These are phyloP conservation scores for Ceratobasidium sp. DNA, from an alignment of 1,284 basidiomycete genomes.

Conservation along the genomic window DNA sequence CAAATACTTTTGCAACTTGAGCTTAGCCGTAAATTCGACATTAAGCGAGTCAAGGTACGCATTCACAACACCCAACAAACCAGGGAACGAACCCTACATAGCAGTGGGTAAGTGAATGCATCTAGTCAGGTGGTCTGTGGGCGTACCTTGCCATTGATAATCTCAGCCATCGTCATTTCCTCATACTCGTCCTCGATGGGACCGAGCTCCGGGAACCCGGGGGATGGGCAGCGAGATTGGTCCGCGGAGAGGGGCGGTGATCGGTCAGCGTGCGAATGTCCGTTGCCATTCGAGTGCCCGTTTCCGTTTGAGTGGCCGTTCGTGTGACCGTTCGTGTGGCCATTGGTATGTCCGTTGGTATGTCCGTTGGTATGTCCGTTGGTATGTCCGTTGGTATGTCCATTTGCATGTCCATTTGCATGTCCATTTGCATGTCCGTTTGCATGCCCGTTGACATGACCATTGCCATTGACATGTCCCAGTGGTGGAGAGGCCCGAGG, in stretches of 20 bases:
- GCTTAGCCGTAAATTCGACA: slow-evolving; percentile 67
- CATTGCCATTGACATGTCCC: background rate
- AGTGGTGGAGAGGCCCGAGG: background rate
- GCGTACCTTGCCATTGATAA: slow-evolving; percentile 87
- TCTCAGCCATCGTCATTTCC: slow-evolving; percentile 91
- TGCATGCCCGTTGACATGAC: background rate
- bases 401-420: background rate
- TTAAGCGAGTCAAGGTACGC: slow-evolving; percentile 90
- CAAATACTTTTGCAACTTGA: slow-evolving; percentile 77
- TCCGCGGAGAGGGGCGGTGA: slow-evolving; percentile 37
- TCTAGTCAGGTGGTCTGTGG: background rate
- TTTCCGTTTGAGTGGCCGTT: background rate
- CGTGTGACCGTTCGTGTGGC: background rate
- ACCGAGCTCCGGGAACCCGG: slow-evolving; percentile 43
- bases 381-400: background rate
- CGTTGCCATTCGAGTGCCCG: background rate
- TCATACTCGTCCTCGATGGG: slow-evolving; percentile 85
- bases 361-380: background rate
- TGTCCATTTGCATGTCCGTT: background rate
- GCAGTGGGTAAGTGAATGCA: slow-evolving; percentile 1
- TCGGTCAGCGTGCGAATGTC: background rate
- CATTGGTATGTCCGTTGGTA: background rate
- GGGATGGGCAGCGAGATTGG: slow-evolving; percentile 41
- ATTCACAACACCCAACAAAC: slow-evolving; percentile 83
- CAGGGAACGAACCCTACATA: slow-evolving; percentile 75